Percentiles rank a stretch among this genome's conserved stretches.
Evolutionary conservation across 805 yeast species (phyloP).

Genomic region (Candida bentonensis): DNA sequence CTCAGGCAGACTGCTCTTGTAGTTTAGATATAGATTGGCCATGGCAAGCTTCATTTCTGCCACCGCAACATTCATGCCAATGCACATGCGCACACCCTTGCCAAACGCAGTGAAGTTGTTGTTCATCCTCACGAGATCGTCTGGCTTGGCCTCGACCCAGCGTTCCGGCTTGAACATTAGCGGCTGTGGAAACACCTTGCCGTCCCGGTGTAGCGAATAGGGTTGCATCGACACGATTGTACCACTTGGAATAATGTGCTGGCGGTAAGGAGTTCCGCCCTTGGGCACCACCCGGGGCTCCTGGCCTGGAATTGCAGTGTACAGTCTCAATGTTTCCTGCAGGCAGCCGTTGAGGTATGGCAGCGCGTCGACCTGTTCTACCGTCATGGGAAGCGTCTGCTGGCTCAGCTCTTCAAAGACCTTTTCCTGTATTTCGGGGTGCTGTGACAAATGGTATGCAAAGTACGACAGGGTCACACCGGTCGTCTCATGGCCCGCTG

Average conservation of each 20-base stretch:
- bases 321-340: constrained; percentile 46
- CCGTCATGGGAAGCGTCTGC: background rate
- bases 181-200: constrained; percentile 36
- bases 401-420: constrained; percentile 33
- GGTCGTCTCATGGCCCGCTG: constrained; percentile 70
- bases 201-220: constrained; percentile 44
- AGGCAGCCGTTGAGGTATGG: constrained; percentile 49
- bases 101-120: constrained; percentile 56
- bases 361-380: constrained; percentile 34
- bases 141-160: constrained; percentile 34
- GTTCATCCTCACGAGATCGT: constrained; percentile 29
- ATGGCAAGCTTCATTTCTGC: constrained; percentile 49
- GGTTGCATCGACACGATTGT: constrained; percentile 53
- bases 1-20: constrained; percentile 7
- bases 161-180: constrained; percentile 43
- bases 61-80: constrained; percentile 55
- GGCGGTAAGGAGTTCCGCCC: constrained; percentile 8
- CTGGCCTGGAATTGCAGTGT: constrained; percentile 61
- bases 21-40: constrained; percentile 30
- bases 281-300: constrained; percentile 45
- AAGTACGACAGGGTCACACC: constrained; percentile 50
- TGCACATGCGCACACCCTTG: constrained; percentile 59
- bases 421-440: constrained; percentile 33
- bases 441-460: constrained; percentile 41
- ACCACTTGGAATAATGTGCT: constrained; percentile 32